Conservation (phyloP, 352 stramenopile genomes). For the Globisporangium uncinulatum region DNA sequence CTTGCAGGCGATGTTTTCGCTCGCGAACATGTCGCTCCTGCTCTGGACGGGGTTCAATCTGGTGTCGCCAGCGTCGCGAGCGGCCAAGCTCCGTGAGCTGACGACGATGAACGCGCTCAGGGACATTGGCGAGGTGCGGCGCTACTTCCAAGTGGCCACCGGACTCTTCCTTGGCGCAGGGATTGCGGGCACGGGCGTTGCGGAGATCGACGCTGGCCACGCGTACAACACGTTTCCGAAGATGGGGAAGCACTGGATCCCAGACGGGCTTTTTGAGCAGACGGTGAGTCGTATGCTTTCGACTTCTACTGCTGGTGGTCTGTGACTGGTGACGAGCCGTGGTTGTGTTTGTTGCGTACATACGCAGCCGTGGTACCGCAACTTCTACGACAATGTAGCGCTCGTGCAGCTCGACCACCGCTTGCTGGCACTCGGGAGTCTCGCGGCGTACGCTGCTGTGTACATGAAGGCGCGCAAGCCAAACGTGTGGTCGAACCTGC, state of each 20-base stretch:
- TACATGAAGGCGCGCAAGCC: slow-evolving; percentile 53
- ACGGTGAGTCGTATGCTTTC: slow-evolving; percentile 19
- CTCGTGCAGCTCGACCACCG: slow-evolving; percentile 97
- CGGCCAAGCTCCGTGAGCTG: slow-evolving; percentile 48
- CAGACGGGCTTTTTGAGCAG: slow-evolving; percentile 56
- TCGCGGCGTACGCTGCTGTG: slow-evolving; percentile 45
- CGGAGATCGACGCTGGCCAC: slow-evolving; percentile 94
- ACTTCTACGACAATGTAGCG: slow-evolving; percentile 96
- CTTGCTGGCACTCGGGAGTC: slow-evolving; percentile 86
- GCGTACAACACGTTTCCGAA: slow-evolving; percentile 97
- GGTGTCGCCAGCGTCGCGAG: slow-evolving; percentile 40
- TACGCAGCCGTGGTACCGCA: slow-evolving; percentile 71
- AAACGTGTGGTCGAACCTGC: slow-evolving; percentile 64
- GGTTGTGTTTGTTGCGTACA: neutral
- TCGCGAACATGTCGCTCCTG: slow-evolving; percentile 57
- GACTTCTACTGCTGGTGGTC: neutral
- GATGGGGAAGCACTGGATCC: slow-evolving; percentile 90
- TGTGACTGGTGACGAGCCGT: neutral
- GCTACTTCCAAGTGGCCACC: slow-evolving; percentile 41
- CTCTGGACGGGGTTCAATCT: slow-evolving; percentile 61
- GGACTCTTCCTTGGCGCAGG: slow-evolving; percentile 32
- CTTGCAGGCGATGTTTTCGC: slow-evolving; percentile 42
- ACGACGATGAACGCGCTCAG: slow-evolving; percentile 33
- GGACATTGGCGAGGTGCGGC: slow-evolving; percentile 48
- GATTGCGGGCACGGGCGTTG: slow-evolving; percentile 63